Evolutionary conservation across 495 filamentous ascomycete genomes (phyloP), one percentile per base, ranked within the genome.

Genomic region (Talaromyces liani): DNA sequence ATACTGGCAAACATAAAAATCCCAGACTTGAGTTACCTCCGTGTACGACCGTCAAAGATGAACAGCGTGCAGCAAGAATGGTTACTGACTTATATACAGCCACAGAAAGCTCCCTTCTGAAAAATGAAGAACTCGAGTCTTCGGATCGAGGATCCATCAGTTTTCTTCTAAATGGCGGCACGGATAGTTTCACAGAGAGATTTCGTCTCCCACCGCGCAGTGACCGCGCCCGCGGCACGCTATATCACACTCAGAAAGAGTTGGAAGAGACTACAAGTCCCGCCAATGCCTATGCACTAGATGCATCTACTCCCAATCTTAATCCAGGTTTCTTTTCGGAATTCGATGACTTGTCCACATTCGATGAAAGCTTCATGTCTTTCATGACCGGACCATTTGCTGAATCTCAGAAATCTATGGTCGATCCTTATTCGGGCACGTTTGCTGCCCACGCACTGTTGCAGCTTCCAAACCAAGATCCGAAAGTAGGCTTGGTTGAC

Each of bases 81-180:
- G 27, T 61, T 24, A 9, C 25, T 61, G 25, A 33, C 24, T 34
- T 54, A 60, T 31, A 67, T 61, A 49, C 66, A 60, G 45, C 47
- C 18, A n/a, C 64, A 70, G 75, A 63, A 51, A 65, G 64, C 6
- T 60, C 68, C 10, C 68, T 69, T 3, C 64, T 54, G 0, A 69
- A 69, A 55, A 56, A 64, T 16, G 73, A 76, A 36, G 67, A 67
- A 6, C 68, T 68, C 39, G 65, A 70, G 8, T 64, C 73, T 4
- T 79, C 74, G 1, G 75, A 80, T 65, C 77, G 78, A 34, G 78
- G 78, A 14, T 80, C 78, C 22, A 80, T 80, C 68, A 75, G 74
- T 61, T 80, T 80, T 27, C 72, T 80, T n/a, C 68, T 80, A 0
- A 80, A 80, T 67, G 74, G 73, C 33, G 78, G 78, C 24, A 76